Evolutionary conservation across 2,329 filamentous ascomycete species (phyloP).

Genomic region (Parascedosporium putredinis): DNA sequence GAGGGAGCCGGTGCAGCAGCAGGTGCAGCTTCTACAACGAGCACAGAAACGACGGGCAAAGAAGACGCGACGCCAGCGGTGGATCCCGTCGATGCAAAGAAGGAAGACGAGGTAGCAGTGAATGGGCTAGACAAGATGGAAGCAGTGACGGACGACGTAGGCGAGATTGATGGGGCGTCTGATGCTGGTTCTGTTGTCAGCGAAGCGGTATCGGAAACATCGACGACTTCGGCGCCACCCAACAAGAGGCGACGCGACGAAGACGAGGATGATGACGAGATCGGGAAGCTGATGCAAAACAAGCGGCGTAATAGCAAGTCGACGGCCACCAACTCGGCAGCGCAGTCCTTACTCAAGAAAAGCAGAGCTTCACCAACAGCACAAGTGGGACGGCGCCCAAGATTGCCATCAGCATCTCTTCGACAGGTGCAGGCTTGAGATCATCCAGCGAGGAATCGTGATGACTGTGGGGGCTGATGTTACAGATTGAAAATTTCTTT

Average conservation of each 20-base stretch:
- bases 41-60: slow-evolving; percentile 12
- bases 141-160: slow-evolving; percentile 13
- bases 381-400: slow-evolving; percentile 33
- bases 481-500: not conserved
- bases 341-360: slow-evolving; percentile 23
- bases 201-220: slow-evolving; percentile 26
- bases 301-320: slow-evolving; percentile 53
- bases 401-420: slow-evolving; percentile 48
- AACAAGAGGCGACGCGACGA: slow-evolving; percentile 89
- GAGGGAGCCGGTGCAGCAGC: not conserved
- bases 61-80: not conserved
- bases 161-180: slow-evolving; percentile 11
- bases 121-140: slow-evolving; percentile 12
- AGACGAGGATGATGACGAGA: slow-evolving; percentile 78
- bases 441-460: slow-evolving; percentile 30
- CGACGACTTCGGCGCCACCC: slow-evolving; percentile 67
- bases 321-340: slow-evolving; percentile 22
- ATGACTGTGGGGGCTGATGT: slow-evolving; percentile 9
- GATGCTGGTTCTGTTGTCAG: slow-evolving; percentile 13
- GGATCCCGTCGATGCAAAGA: not conserved
- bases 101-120: slow-evolving; percentile 11
- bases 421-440: slow-evolving; percentile 27
- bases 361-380: slow-evolving; percentile 33
- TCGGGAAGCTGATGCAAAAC: slow-evolving; percentile 67
- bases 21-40: slow-evolving; percentile 39